Evolutionary conservation across 2,329 filamentous ascomycete genomes (phyloP).

Genomic region (Daldinia eschscholtzii): DNA sequence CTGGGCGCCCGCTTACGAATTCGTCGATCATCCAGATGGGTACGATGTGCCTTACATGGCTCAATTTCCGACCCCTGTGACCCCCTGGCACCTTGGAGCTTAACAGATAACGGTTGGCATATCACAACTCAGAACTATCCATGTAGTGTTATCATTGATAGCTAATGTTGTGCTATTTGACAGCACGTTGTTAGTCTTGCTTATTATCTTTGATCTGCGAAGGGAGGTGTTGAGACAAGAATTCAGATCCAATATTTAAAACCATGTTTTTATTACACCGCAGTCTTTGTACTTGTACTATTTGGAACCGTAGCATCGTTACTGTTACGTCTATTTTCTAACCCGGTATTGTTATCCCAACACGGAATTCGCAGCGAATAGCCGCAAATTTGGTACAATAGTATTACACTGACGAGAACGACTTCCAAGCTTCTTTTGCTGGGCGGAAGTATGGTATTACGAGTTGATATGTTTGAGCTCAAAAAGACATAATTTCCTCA

Average conservation of each 20-base stretch:
- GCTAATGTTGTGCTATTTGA: neutral
- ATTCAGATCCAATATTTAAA: neutral
- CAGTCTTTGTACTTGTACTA: too few species aligned
- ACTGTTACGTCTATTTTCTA: neutral
- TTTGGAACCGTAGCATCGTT: too few species aligned
- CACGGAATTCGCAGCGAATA: neutral
- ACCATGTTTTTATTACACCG: too few species aligned
- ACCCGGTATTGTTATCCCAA: neutral
- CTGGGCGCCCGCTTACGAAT: neutral
- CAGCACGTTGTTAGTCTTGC: too few species aligned
- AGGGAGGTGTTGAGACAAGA: neutral
- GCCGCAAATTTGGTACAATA: neutral
- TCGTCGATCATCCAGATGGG: slow-evolving; percentile 22
- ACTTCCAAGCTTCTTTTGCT: neutral
- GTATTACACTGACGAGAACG: neutral
- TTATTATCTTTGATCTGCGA: neutral
- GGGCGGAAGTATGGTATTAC: neutral
- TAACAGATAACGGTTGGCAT: slow-evolving; percentile 5
- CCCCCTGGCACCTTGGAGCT: neutral
- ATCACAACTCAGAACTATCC: neutral
- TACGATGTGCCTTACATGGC: slow-evolving; percentile 31
- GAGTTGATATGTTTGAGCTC: too few species aligned
- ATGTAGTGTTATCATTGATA: slow-evolving; percentile 3
- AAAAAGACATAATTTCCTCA: neutral
- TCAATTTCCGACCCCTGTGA: slow-evolving; percentile 36